Base-by-base conservation (phyloP, 768 basidiomycete genomes). In the Naganishia antarctica region DNA sequence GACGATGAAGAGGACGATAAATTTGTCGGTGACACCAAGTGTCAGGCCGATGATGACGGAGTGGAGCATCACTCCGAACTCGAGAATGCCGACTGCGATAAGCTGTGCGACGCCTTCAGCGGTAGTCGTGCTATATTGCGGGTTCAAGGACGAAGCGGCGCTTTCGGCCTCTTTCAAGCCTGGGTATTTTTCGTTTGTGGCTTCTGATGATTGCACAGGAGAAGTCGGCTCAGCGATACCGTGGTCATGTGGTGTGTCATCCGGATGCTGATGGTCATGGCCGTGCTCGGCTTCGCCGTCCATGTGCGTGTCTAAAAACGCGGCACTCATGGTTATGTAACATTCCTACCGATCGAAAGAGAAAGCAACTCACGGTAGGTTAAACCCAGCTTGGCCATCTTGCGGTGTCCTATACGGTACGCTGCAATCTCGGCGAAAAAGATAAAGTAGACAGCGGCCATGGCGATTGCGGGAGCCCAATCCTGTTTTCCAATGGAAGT, bases 1-100 rank as follows among this genome's bases (percentile, higher is more conserved):
- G 58, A 98, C 94, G 64, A 90, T 79, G 74, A 96, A 91, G n/a
- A 99, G 83, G 18, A 87, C 78, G 68, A 84, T 89, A 79, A 97
- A 96, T 37, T 83, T 74, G 4, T 82, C 78, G 70, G 87, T 85
- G n/a, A 92, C 90, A n/a, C 91, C 92, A 43, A 97, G 83, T 0
- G 94, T 93, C 32, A 97, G 79, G 0, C 93, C 93, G 66, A 96
- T 88, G 51, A 94, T 81, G 7, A 91, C 72, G 76, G 89, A 91
- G 73, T 93, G 92, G 32, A 97, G 77, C 5, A 91, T 76, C 31
- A 97, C 90, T 70, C 94, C 94, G 70, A 96, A 94, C 74, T 99
- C 94, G 49, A 99, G 81, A 64, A 97, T 92, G 34, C 84, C 90
- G 49, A 99, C 83, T 15, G 91, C 92, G 49, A 96, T 81, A 40